Conservation (phyloP, 768 basidiomycete species). For the Baorangia bicolor region DNA sequence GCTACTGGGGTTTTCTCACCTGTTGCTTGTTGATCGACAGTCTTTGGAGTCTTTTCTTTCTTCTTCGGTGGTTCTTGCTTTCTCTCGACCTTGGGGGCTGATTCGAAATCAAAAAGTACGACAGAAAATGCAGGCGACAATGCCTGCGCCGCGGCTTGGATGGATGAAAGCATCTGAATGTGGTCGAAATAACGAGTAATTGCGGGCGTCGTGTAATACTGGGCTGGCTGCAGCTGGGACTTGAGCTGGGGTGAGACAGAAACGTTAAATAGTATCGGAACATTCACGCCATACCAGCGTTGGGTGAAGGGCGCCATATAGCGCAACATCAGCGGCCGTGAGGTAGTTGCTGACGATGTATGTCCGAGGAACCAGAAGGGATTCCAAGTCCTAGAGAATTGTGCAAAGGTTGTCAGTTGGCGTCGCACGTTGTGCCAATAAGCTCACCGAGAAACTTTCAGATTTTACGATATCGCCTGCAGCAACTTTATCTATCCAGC, state of each 20-base stretch:
- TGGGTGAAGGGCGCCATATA: constrained; percentile 89
- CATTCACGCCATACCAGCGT: constrained; percentile 54
- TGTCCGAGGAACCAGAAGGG: constrained; percentile 70
- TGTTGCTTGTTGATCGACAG: constrained; percentile 28
- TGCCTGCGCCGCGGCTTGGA: constrained; percentile 55
- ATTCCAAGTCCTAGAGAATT: constrained; percentile 62
- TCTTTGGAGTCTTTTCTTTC: constrained; percentile 59
- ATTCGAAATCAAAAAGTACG: constrained; percentile 69
- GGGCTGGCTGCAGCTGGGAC: constrained; percentile 67
- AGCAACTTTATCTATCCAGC: constrained; percentile 69
- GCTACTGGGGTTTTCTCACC: constrained; percentile 28
- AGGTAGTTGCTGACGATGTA: constrained; percentile 83
- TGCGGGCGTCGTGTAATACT: constrained; percentile 78
- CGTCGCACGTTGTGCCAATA: background rate
- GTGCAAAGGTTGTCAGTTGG: background rate
- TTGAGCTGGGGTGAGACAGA: constrained; percentile 33
- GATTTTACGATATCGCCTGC: constrained; percentile 47
- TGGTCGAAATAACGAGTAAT: constrained; percentile 95
- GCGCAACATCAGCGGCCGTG: constrained; percentile 86
- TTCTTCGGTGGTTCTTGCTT: constrained; percentile 74
- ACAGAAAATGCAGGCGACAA: constrained; percentile 52
- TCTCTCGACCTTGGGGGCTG: constrained; percentile 72
- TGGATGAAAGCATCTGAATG: constrained; percentile 70
- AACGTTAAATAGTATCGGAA: background rate
- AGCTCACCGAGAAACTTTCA: constrained; percentile 49